Conservation (phyloP, 345 rosid species). For the Noccaea bulbosa region DNA sequence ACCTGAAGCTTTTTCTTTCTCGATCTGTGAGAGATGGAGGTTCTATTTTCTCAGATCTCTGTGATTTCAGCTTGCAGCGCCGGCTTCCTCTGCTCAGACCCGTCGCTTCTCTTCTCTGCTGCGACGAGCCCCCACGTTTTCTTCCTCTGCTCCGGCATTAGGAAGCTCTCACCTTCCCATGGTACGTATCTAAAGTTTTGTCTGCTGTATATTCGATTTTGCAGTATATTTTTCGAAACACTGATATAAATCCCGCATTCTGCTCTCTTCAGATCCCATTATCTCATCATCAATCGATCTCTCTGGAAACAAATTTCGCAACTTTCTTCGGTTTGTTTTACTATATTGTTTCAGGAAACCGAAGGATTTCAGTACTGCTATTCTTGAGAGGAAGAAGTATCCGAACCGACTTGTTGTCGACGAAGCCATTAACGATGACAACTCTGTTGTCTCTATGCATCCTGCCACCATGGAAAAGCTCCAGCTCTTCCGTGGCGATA, state of each 20-base stretch:
- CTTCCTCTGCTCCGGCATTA: no score
- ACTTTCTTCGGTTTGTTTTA: neutral
- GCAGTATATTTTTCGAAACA: no score
- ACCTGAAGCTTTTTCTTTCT: no score
- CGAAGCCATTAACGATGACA: slow-evolving; percentile 86
- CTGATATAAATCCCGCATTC: slow-evolving; percentile 30
- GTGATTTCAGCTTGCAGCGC: no score
- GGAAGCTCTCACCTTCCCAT: no score
- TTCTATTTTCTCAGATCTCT: no score
- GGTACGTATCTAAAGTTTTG: no score
- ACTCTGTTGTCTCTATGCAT: slow-evolving; percentile 86
- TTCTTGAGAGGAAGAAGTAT: slow-evolving; percentile 86
- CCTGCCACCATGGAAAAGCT: slow-evolving; percentile 98
- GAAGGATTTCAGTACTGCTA: slow-evolving; percentile 91
- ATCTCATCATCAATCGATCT: slow-evolving; percentile 19
- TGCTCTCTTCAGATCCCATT: slow-evolving; percentile 23
- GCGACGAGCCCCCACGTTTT: no score
- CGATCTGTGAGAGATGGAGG: no score
- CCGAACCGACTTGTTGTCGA: slow-evolving; percentile 89
- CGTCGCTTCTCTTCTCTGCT: no score
- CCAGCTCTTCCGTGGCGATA: slow-evolving; percentile 95
- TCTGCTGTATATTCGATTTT: no score
- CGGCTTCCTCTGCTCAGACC: no score
- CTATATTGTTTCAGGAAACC: slow-evolving; percentile 53
- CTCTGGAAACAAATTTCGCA: neutral